These are phyloP conservation scores for Yamadazyma takamatsuzukensis DNA, from an alignment of 805 yeast genomes.

Conservation along the genomic window DNA sequence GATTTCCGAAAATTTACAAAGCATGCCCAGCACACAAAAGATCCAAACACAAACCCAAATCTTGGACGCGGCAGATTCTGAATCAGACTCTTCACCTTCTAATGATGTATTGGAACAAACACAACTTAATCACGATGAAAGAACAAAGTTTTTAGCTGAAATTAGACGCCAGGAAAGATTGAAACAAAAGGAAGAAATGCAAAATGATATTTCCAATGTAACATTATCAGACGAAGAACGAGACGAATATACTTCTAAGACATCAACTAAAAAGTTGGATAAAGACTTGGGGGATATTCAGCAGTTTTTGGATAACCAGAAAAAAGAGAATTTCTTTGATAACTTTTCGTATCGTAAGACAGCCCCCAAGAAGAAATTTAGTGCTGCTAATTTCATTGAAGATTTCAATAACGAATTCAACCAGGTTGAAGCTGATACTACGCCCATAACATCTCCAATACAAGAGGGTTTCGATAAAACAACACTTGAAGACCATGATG, in stretches of 20 bases:
- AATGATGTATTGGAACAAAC: background rate
- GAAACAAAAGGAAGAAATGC: constrained; percentile 16
- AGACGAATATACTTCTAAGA: constrained; percentile 22
- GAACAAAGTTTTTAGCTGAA: constrained; percentile 19
- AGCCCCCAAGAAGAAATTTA: constrained; percentile 18
- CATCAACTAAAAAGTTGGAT: constrained; percentile 22
- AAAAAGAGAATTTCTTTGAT: constrained; percentile 21
- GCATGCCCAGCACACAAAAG: background rate
- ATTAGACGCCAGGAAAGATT: constrained; percentile 16
- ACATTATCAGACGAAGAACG: constrained; percentile 40
- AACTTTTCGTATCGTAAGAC: constrained; percentile 3
- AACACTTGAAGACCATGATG: background rate
- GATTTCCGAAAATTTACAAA: constrained; percentile 1
- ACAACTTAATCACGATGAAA: constrained; percentile 6
- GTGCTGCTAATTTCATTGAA: constrained; percentile 27
- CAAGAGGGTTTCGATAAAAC: constrained; percentile 1
- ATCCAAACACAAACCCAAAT: constrained; percentile 1
- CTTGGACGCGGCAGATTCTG: no score
- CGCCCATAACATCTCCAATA: constrained; percentile 31
- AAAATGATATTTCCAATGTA: constrained; percentile 28
- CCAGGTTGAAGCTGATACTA: background rate
- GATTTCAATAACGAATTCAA: constrained; percentile 22
- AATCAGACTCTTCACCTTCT: background rate
- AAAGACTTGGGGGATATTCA: constrained; percentile 31
- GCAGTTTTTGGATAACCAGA: constrained; percentile 30